Conservation (phyloP, 2,329 filamentous ascomycete genomes). For the Ophiostoma triangulosporum region DNA sequence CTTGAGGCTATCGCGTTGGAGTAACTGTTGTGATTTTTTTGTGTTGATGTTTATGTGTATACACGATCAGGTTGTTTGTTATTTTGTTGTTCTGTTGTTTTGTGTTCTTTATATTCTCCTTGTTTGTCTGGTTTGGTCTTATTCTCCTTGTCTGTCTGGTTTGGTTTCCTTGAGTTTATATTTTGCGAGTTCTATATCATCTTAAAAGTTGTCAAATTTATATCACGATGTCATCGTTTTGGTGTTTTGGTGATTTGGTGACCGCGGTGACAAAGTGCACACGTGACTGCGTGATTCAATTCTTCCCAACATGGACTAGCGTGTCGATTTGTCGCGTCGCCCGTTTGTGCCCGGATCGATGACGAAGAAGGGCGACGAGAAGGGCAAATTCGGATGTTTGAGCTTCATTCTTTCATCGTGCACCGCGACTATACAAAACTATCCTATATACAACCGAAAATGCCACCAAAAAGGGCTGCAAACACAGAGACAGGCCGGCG, state of each 20-base stretch:
- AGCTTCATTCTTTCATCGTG: neutral
- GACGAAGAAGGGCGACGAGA: neutral
- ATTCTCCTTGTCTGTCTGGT: too few relatives aligned
- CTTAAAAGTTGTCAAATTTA: too few relatives aligned
- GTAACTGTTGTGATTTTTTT: neutral
- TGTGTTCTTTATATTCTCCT: too few relatives aligned
- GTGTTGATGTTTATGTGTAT: neutral
- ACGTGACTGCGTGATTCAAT: neutral
- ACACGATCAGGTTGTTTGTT: too few relatives aligned
- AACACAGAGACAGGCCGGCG: conserved; percentile 20
- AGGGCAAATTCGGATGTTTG: neutral
- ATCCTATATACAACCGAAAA: neutral
- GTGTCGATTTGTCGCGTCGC: conserved; percentile 2
- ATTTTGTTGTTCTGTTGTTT: too few relatives aligned
- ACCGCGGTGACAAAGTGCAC: neutral
- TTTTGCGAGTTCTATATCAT: too few relatives aligned
- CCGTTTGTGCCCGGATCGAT: neutral
- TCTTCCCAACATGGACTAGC: conserved; percentile 2
- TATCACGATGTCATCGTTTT: neutral
- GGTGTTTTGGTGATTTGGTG: too few relatives aligned
- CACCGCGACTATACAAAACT: neutral
- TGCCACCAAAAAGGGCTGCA: neutral
- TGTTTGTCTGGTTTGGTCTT: too few relatives aligned
- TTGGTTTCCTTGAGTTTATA: too few relatives aligned
- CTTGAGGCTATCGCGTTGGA: neutral